These are phyloP conservation scores for Phytophthora cactorum DNA, from an alignment of 352 stramenopile species.

Conservation along the genomic window DNA sequence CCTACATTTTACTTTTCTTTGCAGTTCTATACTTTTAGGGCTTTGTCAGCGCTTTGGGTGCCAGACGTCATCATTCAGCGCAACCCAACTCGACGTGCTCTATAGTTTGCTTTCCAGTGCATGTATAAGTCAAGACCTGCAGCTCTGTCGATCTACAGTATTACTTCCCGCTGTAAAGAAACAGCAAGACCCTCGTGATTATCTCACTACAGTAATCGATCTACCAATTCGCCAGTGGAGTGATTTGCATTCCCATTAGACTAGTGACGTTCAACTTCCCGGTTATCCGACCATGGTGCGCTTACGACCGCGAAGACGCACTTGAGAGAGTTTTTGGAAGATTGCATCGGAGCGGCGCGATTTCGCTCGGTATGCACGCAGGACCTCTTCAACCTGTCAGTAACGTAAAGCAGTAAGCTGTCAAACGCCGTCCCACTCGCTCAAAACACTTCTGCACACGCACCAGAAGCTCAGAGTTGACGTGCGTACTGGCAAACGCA, in stretches of 20 bases:
- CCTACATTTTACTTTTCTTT: constrained; percentile 7
- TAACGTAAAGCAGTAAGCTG: neutral
- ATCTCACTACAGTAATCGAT: too few species aligned
- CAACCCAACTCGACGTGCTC: neutral
- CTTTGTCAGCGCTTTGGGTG: too few species aligned
- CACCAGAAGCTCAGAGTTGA: constrained; percentile 84
- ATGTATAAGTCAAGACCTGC: too few species aligned
- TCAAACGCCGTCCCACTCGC: constrained; percentile 1
- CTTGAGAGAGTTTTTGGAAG: constrained; percentile 89
- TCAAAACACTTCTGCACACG: constrained; percentile 2
- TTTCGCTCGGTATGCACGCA: constrained; percentile 88
- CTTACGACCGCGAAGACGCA: constrained; percentile 90
- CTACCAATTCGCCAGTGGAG: too few species aligned
- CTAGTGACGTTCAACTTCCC: constrained; percentile 1
- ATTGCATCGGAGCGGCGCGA: constrained; percentile 76
- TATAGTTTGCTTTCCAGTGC: too few species aligned
- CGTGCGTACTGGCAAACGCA: constrained; percentile 91
- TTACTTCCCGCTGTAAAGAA: too few species aligned
- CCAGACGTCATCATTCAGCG: neutral
- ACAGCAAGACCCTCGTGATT: too few species aligned
- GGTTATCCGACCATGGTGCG: constrained; percentile 90
- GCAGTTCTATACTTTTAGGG: neutral
- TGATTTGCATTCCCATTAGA: neutral
- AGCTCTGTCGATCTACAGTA: too few species aligned
- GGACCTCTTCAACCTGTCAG: constrained; percentile 74